These are phyloP conservation scores for Podospora tetraspora DNA, from an alignment of 495 filamentous ascomycete genomes.

Conservation along the genomic window DNA sequence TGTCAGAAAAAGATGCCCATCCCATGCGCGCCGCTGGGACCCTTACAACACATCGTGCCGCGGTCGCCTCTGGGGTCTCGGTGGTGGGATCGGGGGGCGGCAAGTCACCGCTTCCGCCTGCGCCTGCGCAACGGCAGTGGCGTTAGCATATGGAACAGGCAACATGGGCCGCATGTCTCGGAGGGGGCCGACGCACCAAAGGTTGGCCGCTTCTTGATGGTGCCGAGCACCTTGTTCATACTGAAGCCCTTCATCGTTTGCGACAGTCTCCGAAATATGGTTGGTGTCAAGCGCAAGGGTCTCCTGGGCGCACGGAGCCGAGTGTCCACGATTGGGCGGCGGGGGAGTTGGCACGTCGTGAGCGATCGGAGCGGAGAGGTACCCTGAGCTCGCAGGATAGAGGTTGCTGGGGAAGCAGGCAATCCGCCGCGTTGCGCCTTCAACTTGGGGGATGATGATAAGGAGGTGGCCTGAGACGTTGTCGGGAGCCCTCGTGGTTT, in stretches of 20 bases:
- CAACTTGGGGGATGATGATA: background rate
- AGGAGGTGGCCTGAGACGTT: background rate
- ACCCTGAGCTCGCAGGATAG: background rate
- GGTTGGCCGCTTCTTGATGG: constrained; percentile 42
- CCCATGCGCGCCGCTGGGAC: background rate
- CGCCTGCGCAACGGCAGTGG: constrained; percentile 7
- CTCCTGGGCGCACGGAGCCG: background rate
- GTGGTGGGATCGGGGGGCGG: constrained; percentile 29
- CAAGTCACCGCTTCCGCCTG: constrained; percentile 18
- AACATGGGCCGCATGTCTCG: background rate
- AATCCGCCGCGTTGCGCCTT: background rate
- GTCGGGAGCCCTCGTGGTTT: background rate
- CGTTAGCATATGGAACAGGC: background rate
- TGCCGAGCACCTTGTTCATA: constrained; percentile 52
- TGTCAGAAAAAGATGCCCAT: constrained; percentile 11
- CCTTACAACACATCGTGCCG: constrained; percentile 49
- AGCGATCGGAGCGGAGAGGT: background rate
- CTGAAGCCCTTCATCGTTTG: constrained; percentile 47
- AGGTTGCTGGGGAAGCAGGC: background rate
- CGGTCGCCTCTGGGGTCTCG: constrained; percentile 55
- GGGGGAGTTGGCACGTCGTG: background rate
- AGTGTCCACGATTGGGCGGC: background rate
- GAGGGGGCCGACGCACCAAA: constrained; percentile 26
- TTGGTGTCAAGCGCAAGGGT: background rate
- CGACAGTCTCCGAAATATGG: background rate